Percentiles rank a stretch among this genome's conserved stretches.
Conservation (phyloP, 305 asterid species). For the Solanum hybrid region DNA sequence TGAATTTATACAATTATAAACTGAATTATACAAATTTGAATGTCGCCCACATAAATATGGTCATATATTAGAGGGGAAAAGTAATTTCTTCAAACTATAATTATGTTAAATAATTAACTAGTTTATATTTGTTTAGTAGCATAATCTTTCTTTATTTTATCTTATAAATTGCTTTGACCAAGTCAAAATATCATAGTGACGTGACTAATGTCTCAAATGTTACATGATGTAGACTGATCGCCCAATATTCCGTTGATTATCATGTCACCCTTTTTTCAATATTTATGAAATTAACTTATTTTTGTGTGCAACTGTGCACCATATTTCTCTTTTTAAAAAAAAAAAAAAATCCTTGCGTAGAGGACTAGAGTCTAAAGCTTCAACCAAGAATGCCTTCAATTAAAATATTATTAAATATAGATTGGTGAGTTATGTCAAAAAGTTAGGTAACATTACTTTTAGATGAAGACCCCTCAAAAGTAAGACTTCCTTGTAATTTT, state of each 20-base stretch:
- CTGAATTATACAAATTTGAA: no score
- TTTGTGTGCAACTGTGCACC: neutral
- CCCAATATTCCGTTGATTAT: neutral
- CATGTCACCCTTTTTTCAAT: neutral
- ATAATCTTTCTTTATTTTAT: neutral
- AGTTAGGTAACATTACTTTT: slow-evolving; percentile 2
- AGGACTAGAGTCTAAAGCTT: neutral
- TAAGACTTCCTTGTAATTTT: neutral
- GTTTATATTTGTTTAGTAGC: neutral
- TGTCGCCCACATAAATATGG: no score
- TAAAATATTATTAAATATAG: slow-evolving; percentile 5
- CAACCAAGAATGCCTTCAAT: neutral
- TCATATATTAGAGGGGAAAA: neutral
- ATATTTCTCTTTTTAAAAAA: neutral
- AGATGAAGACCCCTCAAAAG: neutral
- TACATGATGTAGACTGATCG: neutral
- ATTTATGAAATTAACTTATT: neutral
- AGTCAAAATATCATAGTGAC: slow-evolving; percentile 4
- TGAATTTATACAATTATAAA: no score
- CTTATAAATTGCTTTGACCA: slow-evolving; percentile 8
- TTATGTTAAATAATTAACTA: no score
- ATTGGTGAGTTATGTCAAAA: slow-evolving; percentile 20
- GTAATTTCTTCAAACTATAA: neutral
- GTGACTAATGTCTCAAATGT: neutral
- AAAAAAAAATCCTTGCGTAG: neutral